Evolutionary conservation across 2,329 filamentous ascomycete species (phyloP), one percentile per base, ranked within the genome.

Genomic region (Clonostachys byssicola): DNA sequence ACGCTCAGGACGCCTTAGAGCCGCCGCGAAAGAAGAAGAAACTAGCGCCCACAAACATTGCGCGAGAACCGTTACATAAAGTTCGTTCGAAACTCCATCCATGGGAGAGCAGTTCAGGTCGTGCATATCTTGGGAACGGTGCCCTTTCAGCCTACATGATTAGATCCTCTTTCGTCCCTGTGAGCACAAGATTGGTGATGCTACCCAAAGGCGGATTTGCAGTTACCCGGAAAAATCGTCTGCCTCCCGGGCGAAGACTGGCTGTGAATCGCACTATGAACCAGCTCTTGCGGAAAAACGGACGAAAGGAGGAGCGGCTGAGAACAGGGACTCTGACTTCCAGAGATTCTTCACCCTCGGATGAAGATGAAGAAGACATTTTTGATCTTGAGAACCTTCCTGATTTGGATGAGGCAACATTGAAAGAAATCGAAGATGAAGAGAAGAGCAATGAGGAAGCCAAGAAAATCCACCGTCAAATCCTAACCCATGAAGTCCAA

Each of bases 381-480:
- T 69, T 76, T 33, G 79, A 76, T 51, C 45, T 64, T 6, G 53
- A 54, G n/a, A 60, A 64, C 38, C 40, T 65, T 4, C 52, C 60
- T 7, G 56, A 56, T 4, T 47, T 57, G 5, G 83, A 88, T 54
- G 70, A 76, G 12, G 73, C 79, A 35, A 85, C 80, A 1, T 77
- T 74, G 69, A 66, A 65, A 40, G 85, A 88, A 56, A 85, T 88
- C 10, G 73, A 84, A 42, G 67, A 77, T 33, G 81, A 85, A 50
- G 64, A 67, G 39, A 65, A 69, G 45, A 67, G 71, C 41, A 61
- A 51, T 10, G 46, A 52, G 34, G 34, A 51, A 35, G 34, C 47
- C 18, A 12, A 55, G 54, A 18, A 48, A 44, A 43, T 23, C 41
- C 34, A 13, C 43, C 23, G 12, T 12, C 33, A 10, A 45, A 41